phyloP scores from a whole-genome alignment of 106 monocot genomes.

The Narthecium ossifragum region DNA sequence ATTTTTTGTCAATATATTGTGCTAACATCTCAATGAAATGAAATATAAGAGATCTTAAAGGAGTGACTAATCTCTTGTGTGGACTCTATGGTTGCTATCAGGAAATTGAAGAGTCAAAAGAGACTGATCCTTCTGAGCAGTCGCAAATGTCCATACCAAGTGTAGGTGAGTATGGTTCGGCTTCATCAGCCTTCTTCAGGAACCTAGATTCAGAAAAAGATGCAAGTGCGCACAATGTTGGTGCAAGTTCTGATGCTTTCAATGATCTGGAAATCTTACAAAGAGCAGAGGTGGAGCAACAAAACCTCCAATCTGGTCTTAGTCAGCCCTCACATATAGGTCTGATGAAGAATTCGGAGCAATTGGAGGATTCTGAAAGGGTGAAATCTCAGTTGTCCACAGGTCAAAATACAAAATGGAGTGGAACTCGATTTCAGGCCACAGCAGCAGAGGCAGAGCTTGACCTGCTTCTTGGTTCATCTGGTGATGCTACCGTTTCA shows the following conservation, averaged over 20 bases:
- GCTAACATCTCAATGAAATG: too few species aligned
- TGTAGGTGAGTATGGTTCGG: background rate
- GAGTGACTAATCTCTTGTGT: too few species aligned
- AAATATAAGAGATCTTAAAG: too few species aligned
- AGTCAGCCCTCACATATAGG: background rate
- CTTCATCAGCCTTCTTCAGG: background rate
- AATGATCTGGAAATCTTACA: background rate
- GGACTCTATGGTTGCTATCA: background rate
- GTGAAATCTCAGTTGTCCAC: background rate
- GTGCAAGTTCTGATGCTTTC: background rate
- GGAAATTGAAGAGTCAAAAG: constrained; percentile 7
- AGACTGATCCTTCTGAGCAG: background rate
- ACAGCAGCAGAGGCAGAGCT: constrained; percentile 36
- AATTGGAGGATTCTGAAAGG: background rate
- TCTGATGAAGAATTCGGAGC: background rate
- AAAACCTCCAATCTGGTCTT: background rate
- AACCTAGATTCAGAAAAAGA: background rate
- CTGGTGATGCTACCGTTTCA: constrained; percentile 7
- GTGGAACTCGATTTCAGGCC: constrained; percentile 8
- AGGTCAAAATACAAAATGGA: background rate
- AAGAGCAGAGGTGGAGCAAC: background rate
- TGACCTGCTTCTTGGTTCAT: constrained; percentile 39
- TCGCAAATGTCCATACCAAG: background rate
- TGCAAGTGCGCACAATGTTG: background rate
- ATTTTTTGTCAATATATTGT: too few species aligned